Percentiles rank a stretch among this genome's conserved stretches.
Evolutionary conservation across 805 yeast genomes (phyloP).

Genomic region (Huiozyma naganishii): DNA sequence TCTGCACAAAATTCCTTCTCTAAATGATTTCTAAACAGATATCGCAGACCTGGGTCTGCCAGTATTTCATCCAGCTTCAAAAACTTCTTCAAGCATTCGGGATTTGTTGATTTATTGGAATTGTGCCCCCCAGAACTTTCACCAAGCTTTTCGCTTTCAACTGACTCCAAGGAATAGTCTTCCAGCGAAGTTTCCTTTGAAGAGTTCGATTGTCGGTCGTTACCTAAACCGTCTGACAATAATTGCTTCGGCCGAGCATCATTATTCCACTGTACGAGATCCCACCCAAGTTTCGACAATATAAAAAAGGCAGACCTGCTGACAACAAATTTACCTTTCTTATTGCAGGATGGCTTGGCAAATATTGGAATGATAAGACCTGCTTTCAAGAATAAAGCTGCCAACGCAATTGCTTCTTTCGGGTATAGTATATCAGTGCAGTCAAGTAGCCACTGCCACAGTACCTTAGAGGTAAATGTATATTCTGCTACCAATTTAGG

Average conservation of each 20-base stretch:
- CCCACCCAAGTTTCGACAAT: conserved; percentile 34
- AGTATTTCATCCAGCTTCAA: conserved; percentile 34
- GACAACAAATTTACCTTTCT: conserved; percentile 21
- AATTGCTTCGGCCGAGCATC: not conserved
- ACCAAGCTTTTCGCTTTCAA: not conserved
- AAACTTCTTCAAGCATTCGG: conserved; percentile 9
- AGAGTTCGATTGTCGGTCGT: not conserved
- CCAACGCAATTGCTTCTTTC: conserved; percentile 43
- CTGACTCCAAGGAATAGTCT: not conserved
- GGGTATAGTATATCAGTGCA: conserved; percentile 61
- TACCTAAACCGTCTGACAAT: not conserved
- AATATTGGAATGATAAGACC: conserved; percentile 39
- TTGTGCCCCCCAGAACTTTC: not conserved
- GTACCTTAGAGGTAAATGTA: conserved; percentile 63
- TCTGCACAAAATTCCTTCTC: conserved; percentile 59
- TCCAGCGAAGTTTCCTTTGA: not conserved
- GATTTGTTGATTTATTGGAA: not conserved
- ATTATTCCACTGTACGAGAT: conserved; percentile 22
- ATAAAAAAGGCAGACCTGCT: conserved; percentile 35
- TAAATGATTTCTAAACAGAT: conserved; percentile 55
- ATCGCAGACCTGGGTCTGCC: conserved; percentile 66
- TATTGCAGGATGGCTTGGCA: conserved; percentile 27
- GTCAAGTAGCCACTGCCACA: conserved; percentile 82
- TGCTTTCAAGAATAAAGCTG: conserved; percentile 37
- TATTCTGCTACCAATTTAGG: conserved; percentile 27